These are phyloP conservation scores for Dactylis glomerata DNA, from an alignment of 176 grass and related monocot species.

Conservation along the genomic window DNA sequence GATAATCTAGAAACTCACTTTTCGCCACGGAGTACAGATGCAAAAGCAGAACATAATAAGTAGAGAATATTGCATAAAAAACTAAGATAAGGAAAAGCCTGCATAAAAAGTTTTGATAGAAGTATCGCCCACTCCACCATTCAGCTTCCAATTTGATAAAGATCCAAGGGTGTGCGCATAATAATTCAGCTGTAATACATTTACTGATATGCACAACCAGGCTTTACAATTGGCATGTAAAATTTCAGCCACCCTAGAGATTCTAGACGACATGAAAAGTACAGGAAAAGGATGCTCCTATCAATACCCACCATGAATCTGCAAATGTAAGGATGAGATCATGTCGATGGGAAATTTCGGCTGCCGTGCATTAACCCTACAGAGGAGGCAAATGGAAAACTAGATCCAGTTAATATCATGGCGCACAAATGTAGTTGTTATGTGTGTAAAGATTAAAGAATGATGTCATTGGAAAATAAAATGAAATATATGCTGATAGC, in stretches of 20 bases:
- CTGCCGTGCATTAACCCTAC: background rate
- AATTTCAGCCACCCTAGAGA: background rate
- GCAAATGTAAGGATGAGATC: background rate
- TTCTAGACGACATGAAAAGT: background rate
- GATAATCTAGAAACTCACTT: background rate
- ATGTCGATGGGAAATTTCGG: background rate
- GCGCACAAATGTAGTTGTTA: background rate
- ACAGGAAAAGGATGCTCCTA: background rate
- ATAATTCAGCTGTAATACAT: background rate
- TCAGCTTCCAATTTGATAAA: background rate
- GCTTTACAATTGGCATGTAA: background rate
- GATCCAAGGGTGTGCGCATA: background rate
- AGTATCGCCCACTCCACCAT: background rate
- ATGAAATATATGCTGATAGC: background rate
- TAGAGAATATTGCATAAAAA: too few relatives aligned
- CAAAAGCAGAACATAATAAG: background rate
- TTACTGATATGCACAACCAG: background rate
- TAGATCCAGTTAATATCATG: background rate
- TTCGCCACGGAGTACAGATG: background rate
- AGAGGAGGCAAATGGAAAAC: background rate
- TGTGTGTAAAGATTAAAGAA: background rate
- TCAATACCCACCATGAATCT: background rate
- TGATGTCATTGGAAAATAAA: background rate
- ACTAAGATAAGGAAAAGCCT: too few relatives aligned
- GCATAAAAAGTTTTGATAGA: background rate